A percentile compares a stretch with the other conserved stretches of the same genome.
These are phyloP conservation scores for Juglanconis sp. DNA, from an alignment of 2,329 filamentous ascomycete species.

Conservation along the genomic window DNA sequence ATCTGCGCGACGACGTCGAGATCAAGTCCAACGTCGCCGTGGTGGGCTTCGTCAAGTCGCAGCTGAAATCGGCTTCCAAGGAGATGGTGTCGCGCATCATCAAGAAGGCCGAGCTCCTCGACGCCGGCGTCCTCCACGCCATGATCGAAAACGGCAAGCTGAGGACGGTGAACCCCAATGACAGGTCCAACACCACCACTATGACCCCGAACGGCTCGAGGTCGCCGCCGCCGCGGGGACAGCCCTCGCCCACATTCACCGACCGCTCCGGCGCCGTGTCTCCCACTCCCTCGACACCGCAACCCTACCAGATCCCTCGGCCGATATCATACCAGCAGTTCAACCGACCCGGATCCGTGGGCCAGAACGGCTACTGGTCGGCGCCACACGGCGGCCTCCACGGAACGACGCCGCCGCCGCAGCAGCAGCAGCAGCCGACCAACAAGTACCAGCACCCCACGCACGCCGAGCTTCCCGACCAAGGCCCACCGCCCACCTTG, in stretches of 20 bases:
- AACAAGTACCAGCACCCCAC: conserved; percentile 22
- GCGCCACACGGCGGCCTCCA: conserved; percentile 18
- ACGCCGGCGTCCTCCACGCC: conserved; percentile 61
- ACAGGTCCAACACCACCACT: conserved; percentile 36
- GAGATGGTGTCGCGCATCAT: conserved; percentile 67
- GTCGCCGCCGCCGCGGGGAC: conserved; percentile 2
- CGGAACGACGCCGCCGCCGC: conserved; percentile 25
- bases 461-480: conserved; percentile 39
- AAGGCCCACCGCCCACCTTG: conserved; percentile 12
- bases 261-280: conserved; percentile 19
- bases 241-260: conserved; percentile 14
- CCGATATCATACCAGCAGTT: conserved; percentile 33
- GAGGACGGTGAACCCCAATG: conserved; percentile 54
- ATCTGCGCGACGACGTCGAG: conserved; percentile 68
- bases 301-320: conserved; percentile 39
- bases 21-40: conserved; percentile 67
- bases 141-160: conserved; percentile 66
- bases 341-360: conserved; percentile 31
- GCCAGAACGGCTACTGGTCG: conserved; percentile 22
- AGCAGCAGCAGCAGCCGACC: conserved; percentile 19
- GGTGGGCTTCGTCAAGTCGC: conserved; percentile 62
- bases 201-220: conserved; percentile 6
- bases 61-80: conserved; percentile 63
- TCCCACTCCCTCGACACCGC: conserved; percentile 30
- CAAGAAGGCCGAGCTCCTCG: conserved; percentile 68